A percentile compares a stretch with the other conserved stretches of the same genome.
phyloP scores from a whole-genome alignment of 345 rosid species.

The Eutrema japonicum region DNA sequence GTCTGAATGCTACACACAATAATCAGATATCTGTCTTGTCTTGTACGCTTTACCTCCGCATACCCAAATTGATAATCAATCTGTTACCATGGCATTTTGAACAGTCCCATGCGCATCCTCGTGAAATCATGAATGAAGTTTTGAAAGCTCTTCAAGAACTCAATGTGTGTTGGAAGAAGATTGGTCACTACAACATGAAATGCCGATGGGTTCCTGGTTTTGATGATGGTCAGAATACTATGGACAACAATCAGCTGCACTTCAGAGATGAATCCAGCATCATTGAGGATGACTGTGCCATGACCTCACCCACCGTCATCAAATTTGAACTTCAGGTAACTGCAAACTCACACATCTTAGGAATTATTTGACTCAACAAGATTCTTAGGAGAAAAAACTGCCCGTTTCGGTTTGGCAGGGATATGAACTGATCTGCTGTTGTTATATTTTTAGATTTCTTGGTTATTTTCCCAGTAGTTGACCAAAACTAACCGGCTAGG shows the following conservation, averaged over 20 bases:
- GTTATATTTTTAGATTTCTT: slow-evolving; percentile 5
- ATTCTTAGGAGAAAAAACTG: not conserved
- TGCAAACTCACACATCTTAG: slow-evolving; percentile 10
- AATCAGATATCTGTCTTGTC: not conserved
- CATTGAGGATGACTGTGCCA: slow-evolving; percentile 55
- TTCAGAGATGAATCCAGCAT: slow-evolving; percentile 72
- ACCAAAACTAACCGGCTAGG: slow-evolving; percentile 11
- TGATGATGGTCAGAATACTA: slow-evolving; percentile 51
- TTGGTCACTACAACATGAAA: slow-evolving; percentile 95
- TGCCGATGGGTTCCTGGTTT: slow-evolving; percentile 80
- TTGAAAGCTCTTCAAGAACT: slow-evolving; percentile 82
- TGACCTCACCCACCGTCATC: slow-evolving; percentile 58
- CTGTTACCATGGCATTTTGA: slow-evolving; percentile 25
- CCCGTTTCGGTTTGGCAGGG: not conserved
- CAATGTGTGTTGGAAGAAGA: slow-evolving; percentile 95
- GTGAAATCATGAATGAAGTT: slow-evolving; percentile 85
- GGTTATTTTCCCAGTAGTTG: not conserved
- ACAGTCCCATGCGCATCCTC: slow-evolving; percentile 88
- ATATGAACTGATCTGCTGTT: slow-evolving; percentile 15
- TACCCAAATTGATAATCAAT: not conserved
- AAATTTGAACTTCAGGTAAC: slow-evolving; percentile 94
- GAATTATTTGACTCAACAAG: slow-evolving; percentile 1
- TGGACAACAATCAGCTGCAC: slow-evolving; percentile 32
- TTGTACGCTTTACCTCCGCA: slow-evolving; percentile 1
- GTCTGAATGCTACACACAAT: slow-evolving; percentile 10